Evolutionary conservation across 164 flowering plant genomes (phyloP).

Genomic region (Malania oleifera): DNA sequence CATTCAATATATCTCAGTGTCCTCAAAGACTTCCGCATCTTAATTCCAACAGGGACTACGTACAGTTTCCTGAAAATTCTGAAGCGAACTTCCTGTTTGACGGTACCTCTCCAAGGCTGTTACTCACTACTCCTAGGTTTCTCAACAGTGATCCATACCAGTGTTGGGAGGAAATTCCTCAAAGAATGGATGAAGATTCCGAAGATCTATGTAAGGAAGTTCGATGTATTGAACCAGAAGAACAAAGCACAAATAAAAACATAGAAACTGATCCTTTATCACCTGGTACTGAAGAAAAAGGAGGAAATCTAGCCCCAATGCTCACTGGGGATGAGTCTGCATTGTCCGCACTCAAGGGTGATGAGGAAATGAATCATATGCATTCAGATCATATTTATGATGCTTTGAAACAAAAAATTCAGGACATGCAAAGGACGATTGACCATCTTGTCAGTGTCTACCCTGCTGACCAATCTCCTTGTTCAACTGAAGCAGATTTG

Average conservation of each 20-base stretch:
- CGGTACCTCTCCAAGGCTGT: constrained; percentile 24
- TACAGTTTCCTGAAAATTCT: constrained; percentile 24
- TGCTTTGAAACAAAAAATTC: constrained; percentile 32
- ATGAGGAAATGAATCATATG: constrained; percentile 6
- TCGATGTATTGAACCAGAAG: constrained; percentile 51
- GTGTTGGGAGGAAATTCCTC: constrained; percentile 35
- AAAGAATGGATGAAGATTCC: neutral
- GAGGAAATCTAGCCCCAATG: constrained; percentile 17
- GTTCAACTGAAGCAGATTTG: constrained; percentile 12
- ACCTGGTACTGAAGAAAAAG: constrained; percentile 21
- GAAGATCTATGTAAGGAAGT: constrained; percentile 63
- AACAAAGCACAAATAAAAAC: constrained; percentile 18
- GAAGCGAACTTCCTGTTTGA: constrained; percentile 40
- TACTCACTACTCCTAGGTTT: constrained; percentile 30
- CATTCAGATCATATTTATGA: constrained; percentile 16
- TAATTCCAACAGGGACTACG: constrained; percentile 11
- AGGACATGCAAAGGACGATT: constrained; percentile 36
- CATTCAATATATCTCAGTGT: constrained; percentile 15
- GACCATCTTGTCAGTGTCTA: constrained; percentile 24
- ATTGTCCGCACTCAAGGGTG: constrained; percentile 9
- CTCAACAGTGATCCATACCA: constrained; percentile 33
- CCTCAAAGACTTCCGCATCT: constrained; percentile 13
- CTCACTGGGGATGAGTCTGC: constrained; percentile 11
- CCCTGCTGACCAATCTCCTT: constrained; percentile 35
- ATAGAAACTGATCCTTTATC: constrained; percentile 8